Conservation (phyloP, 2,329 filamentous ascomycete species). For the Alternaria triticimaculans region DNA sequence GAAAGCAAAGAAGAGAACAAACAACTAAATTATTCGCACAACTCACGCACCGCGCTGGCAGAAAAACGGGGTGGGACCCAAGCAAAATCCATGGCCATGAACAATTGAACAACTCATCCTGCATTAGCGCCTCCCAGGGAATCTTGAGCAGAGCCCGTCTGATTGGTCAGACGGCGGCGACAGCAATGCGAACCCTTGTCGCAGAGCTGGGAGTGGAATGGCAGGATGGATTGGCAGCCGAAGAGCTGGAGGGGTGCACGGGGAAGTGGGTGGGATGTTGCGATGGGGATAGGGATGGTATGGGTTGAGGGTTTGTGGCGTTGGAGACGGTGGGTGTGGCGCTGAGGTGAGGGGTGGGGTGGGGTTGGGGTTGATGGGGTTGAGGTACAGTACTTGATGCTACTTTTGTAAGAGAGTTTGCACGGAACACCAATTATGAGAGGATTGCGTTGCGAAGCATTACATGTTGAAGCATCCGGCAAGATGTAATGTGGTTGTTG, state of each 20-base stretch:
- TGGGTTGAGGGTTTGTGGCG: not conserved
- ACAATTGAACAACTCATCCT: slow-evolving; percentile 49
- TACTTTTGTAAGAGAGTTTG: not conserved
- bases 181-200: slow-evolving; percentile 11
- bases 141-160: slow-evolving; percentile 18
- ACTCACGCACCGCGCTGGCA: slow-evolving; percentile 20
- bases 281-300: not conserved
- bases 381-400: not conserved
- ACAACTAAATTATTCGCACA: slow-evolving; percentile 34
- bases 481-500: not conserved
- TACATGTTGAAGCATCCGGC: not conserved
- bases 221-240: slow-evolving; percentile 9
- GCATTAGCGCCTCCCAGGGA: slow-evolving; percentile 46
- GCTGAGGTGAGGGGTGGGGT: not conserved
- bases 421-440: not conserved
- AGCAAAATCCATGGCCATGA: slow-evolving; percentile 30
- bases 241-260: slow-evolving; percentile 10
- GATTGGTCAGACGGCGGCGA: slow-evolving; percentile 28
- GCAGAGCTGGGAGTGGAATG: not conserved
- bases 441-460: not conserved
- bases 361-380: not conserved
- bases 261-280: slow-evolving; percentile 3
- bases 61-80: slow-evolving; percentile 25
- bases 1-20: slow-evolving; percentile 10
- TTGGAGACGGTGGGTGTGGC: not conserved